A percentile compares a stretch with the other conserved stretches of the same genome.
phyloP scores from a whole-genome alignment of 176 grass and related monocot genomes.

The Rhipidocladum racemiflorum region DNA sequence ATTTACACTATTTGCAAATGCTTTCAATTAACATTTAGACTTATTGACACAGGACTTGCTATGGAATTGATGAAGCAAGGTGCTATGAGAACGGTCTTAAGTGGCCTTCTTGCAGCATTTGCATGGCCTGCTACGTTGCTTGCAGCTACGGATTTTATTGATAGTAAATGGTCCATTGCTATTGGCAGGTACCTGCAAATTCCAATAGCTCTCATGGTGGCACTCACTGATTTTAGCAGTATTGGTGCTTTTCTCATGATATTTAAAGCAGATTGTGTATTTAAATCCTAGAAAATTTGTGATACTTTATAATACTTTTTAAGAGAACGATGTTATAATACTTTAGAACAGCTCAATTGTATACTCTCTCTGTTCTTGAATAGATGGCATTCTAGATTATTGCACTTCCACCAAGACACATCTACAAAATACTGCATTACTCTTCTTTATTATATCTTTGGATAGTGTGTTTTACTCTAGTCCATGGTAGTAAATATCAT shows the following conservation, averaged over 20 bases:
- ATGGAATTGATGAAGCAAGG: conserved; percentile 88
- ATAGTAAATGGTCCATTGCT: conserved; percentile 97
- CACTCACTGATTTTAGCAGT: background rate
- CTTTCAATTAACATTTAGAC: conserved; percentile 7
- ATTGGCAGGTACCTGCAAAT: conserved; percentile 68
- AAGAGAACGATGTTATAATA: background rate
- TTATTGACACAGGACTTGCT: conserved; percentile 48
- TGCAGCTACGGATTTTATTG: conserved; percentile 87
- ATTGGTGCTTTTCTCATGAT: background rate
- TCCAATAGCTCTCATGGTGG: background rate
- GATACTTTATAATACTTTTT: background rate
- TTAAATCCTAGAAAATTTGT: background rate
- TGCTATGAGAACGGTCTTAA: conserved; percentile 87
- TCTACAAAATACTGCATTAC: too few species aligned
- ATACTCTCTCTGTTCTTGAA: background rate
- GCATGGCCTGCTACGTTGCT: conserved; percentile 81
- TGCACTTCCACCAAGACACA: too few species aligned
- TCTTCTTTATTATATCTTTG: too few species aligned
- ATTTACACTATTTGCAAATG: background rate
- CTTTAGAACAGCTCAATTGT: background rate
- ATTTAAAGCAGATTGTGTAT: background rate
- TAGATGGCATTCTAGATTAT: too few species aligned
- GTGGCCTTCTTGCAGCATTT: conserved; percentile 72
- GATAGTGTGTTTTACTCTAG: too few species aligned
- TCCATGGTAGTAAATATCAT: too few species aligned